Conservation (phyloP, 176 grass and related monocot species). For the Ensete ventricosum region DNA sequence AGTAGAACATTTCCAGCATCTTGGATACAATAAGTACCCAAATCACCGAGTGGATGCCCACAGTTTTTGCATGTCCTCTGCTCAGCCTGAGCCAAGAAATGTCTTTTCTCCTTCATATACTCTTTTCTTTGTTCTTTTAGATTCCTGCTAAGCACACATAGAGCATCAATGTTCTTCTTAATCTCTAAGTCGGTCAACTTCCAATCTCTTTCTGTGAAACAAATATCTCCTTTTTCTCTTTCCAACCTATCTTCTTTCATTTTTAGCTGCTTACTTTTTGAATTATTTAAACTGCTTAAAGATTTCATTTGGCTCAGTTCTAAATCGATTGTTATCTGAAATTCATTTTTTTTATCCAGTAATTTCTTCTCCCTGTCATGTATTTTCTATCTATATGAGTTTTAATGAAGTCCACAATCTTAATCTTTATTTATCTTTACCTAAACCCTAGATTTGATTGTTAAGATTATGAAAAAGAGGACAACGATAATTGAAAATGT, state of each 20-base stretch:
- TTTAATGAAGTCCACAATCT: no score
- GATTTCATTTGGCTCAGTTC: conserved; percentile 52
- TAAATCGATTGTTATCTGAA: conserved; percentile 52
- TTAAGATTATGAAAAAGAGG: no score
- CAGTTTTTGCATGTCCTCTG: conserved; percentile 78
- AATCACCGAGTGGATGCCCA: conserved; percentile 41
- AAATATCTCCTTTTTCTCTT: conserved; percentile 37
- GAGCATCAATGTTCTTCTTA: conserved; percentile 61
- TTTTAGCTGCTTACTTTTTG: conserved; percentile 63
- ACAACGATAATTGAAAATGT: no score
- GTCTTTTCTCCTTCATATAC: conserved; percentile 54
- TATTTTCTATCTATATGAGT: conserved; percentile 30
- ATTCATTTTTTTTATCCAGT: conserved; percentile 43
- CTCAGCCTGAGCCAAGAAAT: conserved; percentile 40
- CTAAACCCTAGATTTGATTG: no score
- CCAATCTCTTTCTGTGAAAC: conserved; percentile 45
- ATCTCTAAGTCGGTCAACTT: conserved; percentile 62
- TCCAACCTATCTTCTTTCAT: conserved; percentile 40
- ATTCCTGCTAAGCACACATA: conserved; percentile 45
- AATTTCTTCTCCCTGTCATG: conserved; percentile 57
- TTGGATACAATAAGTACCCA: conserved; percentile 34
- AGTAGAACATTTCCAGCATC: conserved; percentile 29
- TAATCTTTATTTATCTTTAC: no score
- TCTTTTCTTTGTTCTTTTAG: conserved; percentile 54
- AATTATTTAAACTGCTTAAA: conserved; percentile 52